phyloP scores from a whole-genome alignment of 176 grass and related monocot species.

The Cymbopogon citratus region DNA sequence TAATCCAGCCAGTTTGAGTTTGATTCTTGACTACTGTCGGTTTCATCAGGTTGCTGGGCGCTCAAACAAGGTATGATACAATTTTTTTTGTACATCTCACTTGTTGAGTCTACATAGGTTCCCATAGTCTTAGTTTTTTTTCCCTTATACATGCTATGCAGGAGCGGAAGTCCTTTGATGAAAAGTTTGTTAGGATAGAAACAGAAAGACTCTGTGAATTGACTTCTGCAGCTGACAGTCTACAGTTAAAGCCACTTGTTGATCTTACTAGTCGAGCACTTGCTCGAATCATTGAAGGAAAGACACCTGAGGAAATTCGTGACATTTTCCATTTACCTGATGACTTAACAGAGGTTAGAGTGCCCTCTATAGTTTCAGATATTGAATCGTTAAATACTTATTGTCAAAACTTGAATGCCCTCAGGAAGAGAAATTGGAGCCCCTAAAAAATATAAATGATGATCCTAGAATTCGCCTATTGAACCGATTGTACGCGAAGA shows the following conservation, averaged over 20 bases:
- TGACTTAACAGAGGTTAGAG: slow-evolving; percentile 85
- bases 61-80: slow-evolving; percentile 73
- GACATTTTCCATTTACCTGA: slow-evolving; percentile 98
- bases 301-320: slow-evolving; percentile 97
- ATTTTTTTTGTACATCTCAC: background rate
- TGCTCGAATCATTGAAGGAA: slow-evolving; percentile 97
- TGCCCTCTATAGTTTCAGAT: background rate
- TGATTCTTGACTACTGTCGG: slow-evolving; percentile 98
- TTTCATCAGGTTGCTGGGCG: slow-evolving; percentile 96
- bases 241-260: slow-evolving; percentile 92
- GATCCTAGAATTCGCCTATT: slow-evolving; percentile 94
- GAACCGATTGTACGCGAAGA: slow-evolving; percentile 97
- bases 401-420: slow-evolving; percentile 27
- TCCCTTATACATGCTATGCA: slow-evolving; percentile 23
- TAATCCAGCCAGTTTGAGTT: slow-evolving; percentile 79
- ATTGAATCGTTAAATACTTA: slow-evolving; percentile 23
- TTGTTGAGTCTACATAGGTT: background rate
- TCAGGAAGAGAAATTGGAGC: slow-evolving; percentile 99
- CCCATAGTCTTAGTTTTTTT: slow-evolving; percentile 12
- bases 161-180: slow-evolving; percentile 95
- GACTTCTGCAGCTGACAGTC: slow-evolving; percentile 94
- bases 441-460: slow-evolving; percentile 96
- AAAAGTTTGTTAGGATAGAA: slow-evolving; percentile 93
- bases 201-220: slow-evolving; percentile 93
- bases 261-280: slow-evolving; percentile 97